phyloP scores from a whole-genome alignment of 1,284 basidiomycete species.

The Cutaneotrichosporon curvatum region DNA sequence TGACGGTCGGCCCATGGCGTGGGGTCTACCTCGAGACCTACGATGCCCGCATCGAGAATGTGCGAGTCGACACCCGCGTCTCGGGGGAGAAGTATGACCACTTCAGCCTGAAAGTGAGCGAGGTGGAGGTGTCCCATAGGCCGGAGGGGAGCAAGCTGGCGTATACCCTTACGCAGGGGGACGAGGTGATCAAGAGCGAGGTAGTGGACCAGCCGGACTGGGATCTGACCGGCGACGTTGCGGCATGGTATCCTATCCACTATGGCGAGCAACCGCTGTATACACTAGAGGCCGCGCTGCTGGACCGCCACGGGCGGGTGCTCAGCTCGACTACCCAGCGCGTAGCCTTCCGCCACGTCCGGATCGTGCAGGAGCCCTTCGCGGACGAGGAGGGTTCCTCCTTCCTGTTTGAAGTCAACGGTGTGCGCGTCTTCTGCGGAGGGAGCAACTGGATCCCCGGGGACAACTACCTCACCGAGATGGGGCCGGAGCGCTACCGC shows the following conservation, averaged over 20 bases:
- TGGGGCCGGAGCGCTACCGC: constrained; percentile 49
- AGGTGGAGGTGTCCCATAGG: constrained; percentile 6
- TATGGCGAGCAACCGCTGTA: constrained; percentile 76
- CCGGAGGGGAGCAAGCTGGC: constrained; percentile 6
- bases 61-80: constrained; percentile 49
- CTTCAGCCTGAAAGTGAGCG: constrained; percentile 1
- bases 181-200: constrained; percentile 23
- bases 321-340: constrained; percentile 23
- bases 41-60: constrained; percentile 55
- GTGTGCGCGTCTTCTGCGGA: constrained; percentile 76
- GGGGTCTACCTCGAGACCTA: constrained; percentile 61
- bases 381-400: constrained; percentile 58
- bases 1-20: constrained; percentile 45
- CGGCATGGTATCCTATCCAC: constrained; percentile 68
- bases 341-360: constrained; percentile 67
- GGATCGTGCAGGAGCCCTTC: constrained; percentile 59
- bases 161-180: constrained; percentile 11
- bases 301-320: constrained; percentile 18
- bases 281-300: constrained; percentile 54
- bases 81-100: constrained; percentile 3
- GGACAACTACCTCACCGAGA: constrained; percentile 75
- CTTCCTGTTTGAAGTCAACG: constrained; percentile 85
- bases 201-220: constrained; percentile 50
- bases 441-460: constrained; percentile 92
- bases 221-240: constrained; percentile 48